A percentile compares a stretch with the other conserved stretches of the same genome.
phyloP scores from a whole-genome alignment of 1,139 yeast genomes.

The Blastobotrys proliferans region DNA sequence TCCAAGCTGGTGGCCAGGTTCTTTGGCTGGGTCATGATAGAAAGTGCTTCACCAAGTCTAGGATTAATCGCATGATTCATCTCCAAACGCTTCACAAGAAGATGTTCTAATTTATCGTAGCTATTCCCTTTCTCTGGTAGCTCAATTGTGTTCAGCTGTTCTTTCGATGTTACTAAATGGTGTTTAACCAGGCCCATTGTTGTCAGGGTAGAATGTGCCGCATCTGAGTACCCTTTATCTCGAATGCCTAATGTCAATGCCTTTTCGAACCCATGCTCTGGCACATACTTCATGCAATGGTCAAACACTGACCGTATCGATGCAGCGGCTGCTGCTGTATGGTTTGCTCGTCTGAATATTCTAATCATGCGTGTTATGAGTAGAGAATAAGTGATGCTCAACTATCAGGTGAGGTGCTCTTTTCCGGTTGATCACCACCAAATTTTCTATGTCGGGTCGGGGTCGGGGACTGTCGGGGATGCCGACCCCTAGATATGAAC shows the following conservation, averaged over 20 bases:
- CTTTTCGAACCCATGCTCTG: slow-evolving; percentile 62
- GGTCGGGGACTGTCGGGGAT: no score
- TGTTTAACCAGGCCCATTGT: slow-evolving; percentile 62
- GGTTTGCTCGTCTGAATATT: background rate
- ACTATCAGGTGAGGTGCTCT: no score
- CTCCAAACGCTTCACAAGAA: slow-evolving; percentile 57
- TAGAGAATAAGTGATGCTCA: no score
- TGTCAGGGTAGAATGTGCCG: slow-evolving; percentile 56
- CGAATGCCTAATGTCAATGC: slow-evolving; percentile 62
- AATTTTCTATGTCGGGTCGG: no score
- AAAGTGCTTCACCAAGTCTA: slow-evolving; percentile 44
- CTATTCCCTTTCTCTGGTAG: slow-evolving; percentile 25
- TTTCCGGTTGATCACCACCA: no score
- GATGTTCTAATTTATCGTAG: slow-evolving; percentile 25
- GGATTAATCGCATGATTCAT: slow-evolving; percentile 44
- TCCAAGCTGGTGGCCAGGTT: slow-evolving; percentile 49
- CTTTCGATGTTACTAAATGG: slow-evolving; percentile 49
- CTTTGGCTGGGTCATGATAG: slow-evolving; percentile 52
- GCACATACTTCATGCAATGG: slow-evolving; percentile 53
- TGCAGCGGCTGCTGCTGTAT: slow-evolving; percentile 3
- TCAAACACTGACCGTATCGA: slow-evolving; percentile 29
- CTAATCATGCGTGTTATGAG: background rate
- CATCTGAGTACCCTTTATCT: slow-evolving; percentile 59
- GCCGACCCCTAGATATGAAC: no score
- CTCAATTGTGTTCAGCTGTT: slow-evolving; percentile 25